Base-by-base conservation (phyloP, 495 filamentous ascomycete species). In the Penicillium cosmopolitanum region DNA sequence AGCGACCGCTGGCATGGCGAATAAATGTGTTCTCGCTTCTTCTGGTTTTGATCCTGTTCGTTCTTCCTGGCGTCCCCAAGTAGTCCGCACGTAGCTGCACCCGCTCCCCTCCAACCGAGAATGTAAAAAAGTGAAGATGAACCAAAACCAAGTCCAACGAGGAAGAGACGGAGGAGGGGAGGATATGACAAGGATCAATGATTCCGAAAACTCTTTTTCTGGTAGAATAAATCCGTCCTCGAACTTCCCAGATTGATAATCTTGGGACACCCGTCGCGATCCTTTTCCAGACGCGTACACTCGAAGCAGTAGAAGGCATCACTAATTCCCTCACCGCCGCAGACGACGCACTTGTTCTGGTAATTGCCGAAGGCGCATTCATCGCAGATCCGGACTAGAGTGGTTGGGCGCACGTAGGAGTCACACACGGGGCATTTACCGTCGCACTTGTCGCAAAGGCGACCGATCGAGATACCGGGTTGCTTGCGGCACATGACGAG, bases 271-370 rank as follows among this genome's bases (percentile, higher is more conserved):
- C 95, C 95, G 69, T 99, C 95, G 55, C 95, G 84, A 71, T 99
- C 95, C 76, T 98, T 98, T 74, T 99, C 95, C 2, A 99, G 76
- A 13, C 95, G 87, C 51, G 95, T 99, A 73, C 95, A 99, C 72
- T 99, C 96, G 71, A 97, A 98, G 82, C 95, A 99, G 80, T 99
- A 99, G 77, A 99, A 98, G n/a, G 95, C 95, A 72, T 99, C 95
- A 38, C 90, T 94, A 73, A 99, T 99, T 15, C 95, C 95, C 80
- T 99, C 95, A 62, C 95, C 95, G 76, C 95, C 95, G 74, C 95
- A 99, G 23, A 99, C 95, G 25, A 98, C 92, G 70, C 95, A 99
- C 73, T 99, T 99, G 77, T 99, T 99, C 80, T 98, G 95, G 79
- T 98, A 99, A 80, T 99, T 99, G 67, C 95, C 95, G 74, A 99